These are phyloP conservation scores for Aspergillus biplanus DNA, from an alignment of 495 filamentous ascomycete species.

Conservation along the genomic window DNA sequence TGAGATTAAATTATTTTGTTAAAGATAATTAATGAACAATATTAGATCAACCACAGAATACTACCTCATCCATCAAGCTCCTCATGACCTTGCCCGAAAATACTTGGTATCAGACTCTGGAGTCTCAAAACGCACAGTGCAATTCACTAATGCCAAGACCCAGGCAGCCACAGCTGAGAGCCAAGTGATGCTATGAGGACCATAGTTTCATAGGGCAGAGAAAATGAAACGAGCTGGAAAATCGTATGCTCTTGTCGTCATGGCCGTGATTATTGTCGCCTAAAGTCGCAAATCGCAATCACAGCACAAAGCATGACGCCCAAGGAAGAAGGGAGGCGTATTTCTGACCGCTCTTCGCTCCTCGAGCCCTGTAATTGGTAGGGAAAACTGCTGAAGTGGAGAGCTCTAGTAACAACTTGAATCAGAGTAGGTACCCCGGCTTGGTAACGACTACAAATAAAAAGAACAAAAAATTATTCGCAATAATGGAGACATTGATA, in stretches of 20 bases:
- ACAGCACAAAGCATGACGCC: conserved; percentile 1
- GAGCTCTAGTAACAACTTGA: too few species aligned
- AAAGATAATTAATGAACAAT: too few species aligned
- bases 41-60: too few species aligned
- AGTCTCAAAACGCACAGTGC: neutral
- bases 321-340: neutral
- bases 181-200: neutral
- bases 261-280: conserved; percentile 10
- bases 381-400: too few species aligned
- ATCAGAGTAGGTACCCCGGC: too few species aligned
- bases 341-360: conserved; percentile 23
- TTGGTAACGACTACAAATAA: too few species aligned
- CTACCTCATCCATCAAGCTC: too few species aligned
- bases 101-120: conserved; percentile 1
- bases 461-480: too few species aligned
- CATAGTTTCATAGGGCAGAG: conserved; percentile 19
- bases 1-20: too few species aligned
- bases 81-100: neutral
- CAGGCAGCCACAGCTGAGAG: conserved; percentile 2
- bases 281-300: conserved; percentile 8
- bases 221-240: conserved; percentile 12
- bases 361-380: neutral
- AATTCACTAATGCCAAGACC: conserved; percentile 5
- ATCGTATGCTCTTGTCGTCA: neutral
- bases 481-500: too few species aligned